These are phyloP conservation scores for Kentomonas sorsogonicus DNA, from an alignment of 208 protist genomes.

Conservation along the genomic window DNA sequence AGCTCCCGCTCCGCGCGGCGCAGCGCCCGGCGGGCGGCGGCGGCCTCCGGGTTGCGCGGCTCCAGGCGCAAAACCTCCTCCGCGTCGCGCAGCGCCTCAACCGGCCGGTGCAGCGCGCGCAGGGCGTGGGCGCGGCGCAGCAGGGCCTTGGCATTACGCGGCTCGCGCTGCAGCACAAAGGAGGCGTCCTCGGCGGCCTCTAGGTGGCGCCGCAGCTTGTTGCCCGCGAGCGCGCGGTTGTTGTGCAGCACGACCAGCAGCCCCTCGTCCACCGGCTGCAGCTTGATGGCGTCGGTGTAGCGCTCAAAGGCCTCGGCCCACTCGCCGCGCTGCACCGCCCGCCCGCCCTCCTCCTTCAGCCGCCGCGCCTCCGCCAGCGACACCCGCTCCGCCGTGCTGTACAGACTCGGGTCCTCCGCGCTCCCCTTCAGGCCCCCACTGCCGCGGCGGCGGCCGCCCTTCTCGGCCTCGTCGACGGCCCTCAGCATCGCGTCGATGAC, in stretches of 20 bases:
- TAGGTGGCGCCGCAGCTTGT: conserved; percentile 19
- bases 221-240: conserved; percentile 29
- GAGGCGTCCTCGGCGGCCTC: conserved; percentile 24
- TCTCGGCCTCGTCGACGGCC: not conserved
- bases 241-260: conserved; percentile 28
- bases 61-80: conserved; percentile 17
- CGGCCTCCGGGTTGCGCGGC: conserved; percentile 24
- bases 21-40: conserved; percentile 11
- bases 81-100: conserved; percentile 33
- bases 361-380: conserved; percentile 25
- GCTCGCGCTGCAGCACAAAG: conserved; percentile 23
- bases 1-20: conserved; percentile 28
- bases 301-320: conserved; percentile 21
- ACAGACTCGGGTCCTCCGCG: conserved; percentile 11
- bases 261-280: conserved; percentile 17
- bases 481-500: not conserved
- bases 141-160: conserved; percentile 38
- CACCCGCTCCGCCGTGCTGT: conserved; percentile 19
- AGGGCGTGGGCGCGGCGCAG: conserved; percentile 31
- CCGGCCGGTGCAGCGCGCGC: conserved; percentile 20
- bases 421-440: conserved; percentile 23
- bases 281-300: conserved; percentile 28
- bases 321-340: conserved; percentile 17
- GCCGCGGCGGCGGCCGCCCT: conserved; percentile 5
- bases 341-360: conserved; percentile 27